Percentiles rank a stretch among this genome's conserved stretches.
Conservation (phyloP, 192 early-diverging fungal genomes). For the Coemansia sp. region DNA sequence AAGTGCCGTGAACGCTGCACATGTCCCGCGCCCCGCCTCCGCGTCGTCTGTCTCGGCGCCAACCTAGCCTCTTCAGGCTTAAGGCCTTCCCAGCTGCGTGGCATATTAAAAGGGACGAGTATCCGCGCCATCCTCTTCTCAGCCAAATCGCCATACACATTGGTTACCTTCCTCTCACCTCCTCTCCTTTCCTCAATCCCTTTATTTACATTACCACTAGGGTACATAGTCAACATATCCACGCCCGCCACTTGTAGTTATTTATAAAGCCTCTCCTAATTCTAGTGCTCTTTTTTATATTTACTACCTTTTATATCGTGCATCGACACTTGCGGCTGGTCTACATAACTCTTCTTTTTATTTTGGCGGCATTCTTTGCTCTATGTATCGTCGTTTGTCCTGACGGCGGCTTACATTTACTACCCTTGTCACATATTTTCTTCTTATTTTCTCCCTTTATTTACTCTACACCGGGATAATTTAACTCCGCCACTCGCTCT, state of each 20-base stretch:
- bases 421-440: not conserved
- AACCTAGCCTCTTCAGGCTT: not conserved
- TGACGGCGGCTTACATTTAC: not conserved
- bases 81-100: conserved; percentile 15
- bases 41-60: not conserved
- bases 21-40: conserved; percentile 6
- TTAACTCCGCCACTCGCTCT: not conserved
- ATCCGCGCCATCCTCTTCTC: conserved; percentile 8
- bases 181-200: not conserved
- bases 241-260: not conserved
- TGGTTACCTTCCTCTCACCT: not conserved
- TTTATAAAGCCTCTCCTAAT: not conserved
- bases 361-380: not conserved
- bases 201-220: not conserved
- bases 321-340: not conserved
- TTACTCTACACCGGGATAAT: no score
- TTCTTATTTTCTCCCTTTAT: not conserved
- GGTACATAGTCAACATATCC: not conserved
- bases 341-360: not conserved
- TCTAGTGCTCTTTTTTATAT: not conserved
- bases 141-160: conserved; percentile 1
- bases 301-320: not conserved
- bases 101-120: conserved; percentile 23
- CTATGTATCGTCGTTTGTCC: not conserved
- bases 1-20: conserved; percentile 1